Base-by-base conservation (phyloP, 805 yeast genomes). In the Geotrichum ghanense region DNA sequence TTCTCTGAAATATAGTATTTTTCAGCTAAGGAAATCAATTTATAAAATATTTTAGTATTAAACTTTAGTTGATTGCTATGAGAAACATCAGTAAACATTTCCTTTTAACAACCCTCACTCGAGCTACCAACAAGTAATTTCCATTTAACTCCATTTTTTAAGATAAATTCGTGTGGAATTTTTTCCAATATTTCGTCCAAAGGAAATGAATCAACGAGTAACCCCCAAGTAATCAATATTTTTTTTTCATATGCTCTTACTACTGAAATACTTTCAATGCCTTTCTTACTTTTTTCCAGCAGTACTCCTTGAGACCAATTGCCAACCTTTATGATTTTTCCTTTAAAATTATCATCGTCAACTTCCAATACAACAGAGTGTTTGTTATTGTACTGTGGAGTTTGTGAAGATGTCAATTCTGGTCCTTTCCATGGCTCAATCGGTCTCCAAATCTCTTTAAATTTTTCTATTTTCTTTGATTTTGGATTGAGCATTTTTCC, bases 371-470 rank as follows among this genome's bases (percentile, higher is more conserved):
- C 57, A 16, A 50, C 51, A 12, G 37, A 26, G 6, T 31, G 43
- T 12, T 16, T 26, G 3, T 44, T 43, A 14, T 42, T 45, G 6
- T 16, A 22, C 5, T 31, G 42, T 45, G 17, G 35, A 23, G 39
- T 25, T 40, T 26, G 2, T 40, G 42, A 2, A 71, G 67, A 1
- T 66, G 48, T 26, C 65, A 55, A 9, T 53, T 46, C n/a, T 53
- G 45, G 37, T n/a, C 20, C 41, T 20, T 19, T 27, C 37, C 37
- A 27, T 1, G 75, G 69, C 52, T 73, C 72, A 25, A 76, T 52
- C 19, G 73, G 66, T 52, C 73, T 58, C 83, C 83, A 78, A 22
- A 73, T 65, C 57, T 78, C 83, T 31, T 72, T 61, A 50, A 75
- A 78, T 9, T 64, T 64, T 46, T 70, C 72, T 3, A 59, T 53